Conservation (phyloP, 257 asterid genomes). For the Solanum gracilifrons region DNA sequence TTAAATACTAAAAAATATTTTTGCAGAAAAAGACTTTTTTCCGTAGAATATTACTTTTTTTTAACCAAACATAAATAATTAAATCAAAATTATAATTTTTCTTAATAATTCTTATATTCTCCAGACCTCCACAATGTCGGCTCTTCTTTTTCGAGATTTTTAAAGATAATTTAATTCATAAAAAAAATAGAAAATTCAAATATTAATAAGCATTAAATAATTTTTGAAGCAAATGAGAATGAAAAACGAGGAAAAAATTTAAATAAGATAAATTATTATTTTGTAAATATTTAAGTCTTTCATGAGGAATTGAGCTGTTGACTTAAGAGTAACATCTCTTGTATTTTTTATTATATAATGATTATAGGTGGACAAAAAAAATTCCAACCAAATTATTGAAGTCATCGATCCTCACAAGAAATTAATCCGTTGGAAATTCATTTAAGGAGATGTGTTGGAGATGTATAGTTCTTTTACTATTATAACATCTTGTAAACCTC, state of each 20-base stretch:
- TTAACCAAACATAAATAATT: too few relatives aligned
- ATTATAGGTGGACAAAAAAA: not conserved
- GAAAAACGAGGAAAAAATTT: too few relatives aligned
- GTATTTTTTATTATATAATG: not conserved
- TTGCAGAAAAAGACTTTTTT: not conserved
- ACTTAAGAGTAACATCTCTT: not conserved
- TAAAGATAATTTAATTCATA: too few relatives aligned
- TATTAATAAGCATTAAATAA: too few relatives aligned
- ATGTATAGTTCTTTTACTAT: not conserved
- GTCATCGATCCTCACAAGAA: not conserved
- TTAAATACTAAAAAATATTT: not conserved
- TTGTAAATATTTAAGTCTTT: not conserved
- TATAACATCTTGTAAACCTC: not conserved
- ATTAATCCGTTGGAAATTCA: not conserved
- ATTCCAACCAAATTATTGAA: not conserved
- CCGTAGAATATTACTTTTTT: too few relatives aligned
- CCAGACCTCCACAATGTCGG: too few relatives aligned
- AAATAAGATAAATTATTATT: too few relatives aligned
- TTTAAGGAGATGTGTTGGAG: not conserved
- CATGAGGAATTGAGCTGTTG: not conserved
- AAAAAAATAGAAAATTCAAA: too few relatives aligned
- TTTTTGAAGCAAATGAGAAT: too few relatives aligned
- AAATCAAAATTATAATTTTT: too few relatives aligned
- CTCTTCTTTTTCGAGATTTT: too few relatives aligned
- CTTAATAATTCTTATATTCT: too few relatives aligned